These are phyloP conservation scores for Aquilaria sinensis DNA, from an alignment of 345 rosid species.

Conservation along the genomic window DNA sequence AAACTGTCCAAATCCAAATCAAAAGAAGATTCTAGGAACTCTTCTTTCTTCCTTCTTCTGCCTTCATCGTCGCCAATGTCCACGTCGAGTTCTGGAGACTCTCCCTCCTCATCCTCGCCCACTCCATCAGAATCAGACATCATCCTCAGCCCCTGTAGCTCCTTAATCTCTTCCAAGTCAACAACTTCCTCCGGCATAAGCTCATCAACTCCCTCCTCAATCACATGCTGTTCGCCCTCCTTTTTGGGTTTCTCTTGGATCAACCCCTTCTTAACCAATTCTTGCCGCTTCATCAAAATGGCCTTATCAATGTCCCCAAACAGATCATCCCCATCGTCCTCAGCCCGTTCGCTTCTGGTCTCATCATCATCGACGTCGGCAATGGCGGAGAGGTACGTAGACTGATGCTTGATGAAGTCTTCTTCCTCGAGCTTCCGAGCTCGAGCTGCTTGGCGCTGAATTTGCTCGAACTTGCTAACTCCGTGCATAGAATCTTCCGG, in stretches of 20 bases:
- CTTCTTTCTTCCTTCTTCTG: constrained; percentile 20
- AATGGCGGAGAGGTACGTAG: constrained; percentile 69
- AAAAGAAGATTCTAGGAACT: constrained; percentile 39
- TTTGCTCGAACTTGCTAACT: constrained; percentile 65
- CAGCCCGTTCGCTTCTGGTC: constrained; percentile 11
- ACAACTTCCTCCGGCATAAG: constrained; percentile 69
- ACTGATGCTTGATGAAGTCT: constrained; percentile 66
- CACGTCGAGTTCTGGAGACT: constrained; percentile 21
- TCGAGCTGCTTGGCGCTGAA: constrained; percentile 63
- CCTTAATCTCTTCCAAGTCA: constrained; percentile 82
- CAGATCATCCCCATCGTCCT: constrained; percentile 48
- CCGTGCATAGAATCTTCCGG: constrained; percentile 82
- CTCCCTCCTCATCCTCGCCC: constrained; percentile 31
- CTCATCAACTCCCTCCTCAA: constrained; percentile 32
- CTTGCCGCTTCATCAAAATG: constrained; percentile 68
- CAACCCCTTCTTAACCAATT: constrained; percentile 70
- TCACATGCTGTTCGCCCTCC: constrained; percentile 17
- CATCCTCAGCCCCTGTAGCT: constrained; percentile 45
- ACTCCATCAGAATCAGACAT: constrained; percentile 39
- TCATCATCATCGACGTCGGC: constrained; percentile 65
- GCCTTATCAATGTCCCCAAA: constrained; percentile 87
- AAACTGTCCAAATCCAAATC: constrained; percentile 75
- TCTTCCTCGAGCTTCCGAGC: constrained; percentile 66
- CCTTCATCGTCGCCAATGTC: constrained; percentile 19
- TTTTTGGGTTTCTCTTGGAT: constrained; percentile 36